A percentile compares a stretch with the other conserved stretches of the same genome.
These are phyloP conservation scores for Penicillium canariense DNA, from an alignment of 495 filamentous ascomycete genomes.

Conservation along the genomic window DNA sequence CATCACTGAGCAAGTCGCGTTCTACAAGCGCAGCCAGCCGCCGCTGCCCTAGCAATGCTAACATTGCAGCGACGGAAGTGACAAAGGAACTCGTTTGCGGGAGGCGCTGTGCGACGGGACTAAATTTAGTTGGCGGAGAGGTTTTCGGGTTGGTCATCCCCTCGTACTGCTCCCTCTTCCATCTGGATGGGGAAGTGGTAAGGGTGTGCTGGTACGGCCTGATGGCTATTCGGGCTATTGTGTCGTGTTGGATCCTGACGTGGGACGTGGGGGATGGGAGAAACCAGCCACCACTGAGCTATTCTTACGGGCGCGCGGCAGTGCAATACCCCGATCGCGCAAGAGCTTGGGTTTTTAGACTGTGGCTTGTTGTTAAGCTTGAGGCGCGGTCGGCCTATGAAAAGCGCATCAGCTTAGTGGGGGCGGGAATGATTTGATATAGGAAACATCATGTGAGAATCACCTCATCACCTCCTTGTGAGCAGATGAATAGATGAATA, in stretches of 20 bases:
- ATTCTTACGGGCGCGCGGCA: background rate
- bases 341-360: background rate
- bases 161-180: background rate
- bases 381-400: background rate
- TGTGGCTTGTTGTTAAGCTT: background rate
- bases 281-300: background rate
- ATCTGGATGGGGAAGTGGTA: no score
- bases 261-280: no score
- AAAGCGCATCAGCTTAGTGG: constrained; percentile 5
- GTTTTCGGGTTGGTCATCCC: background rate
- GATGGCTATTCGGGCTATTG: no score
- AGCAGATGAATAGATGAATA: background rate
- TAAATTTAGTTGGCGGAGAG: background rate
- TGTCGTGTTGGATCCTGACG: background rate
- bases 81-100: background rate
- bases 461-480: background rate
- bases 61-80: background rate
- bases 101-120: constrained; percentile 1
- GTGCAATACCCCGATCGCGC: constrained; percentile 1
- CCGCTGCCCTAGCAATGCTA: background rate
- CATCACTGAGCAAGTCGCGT: background rate
- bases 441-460: background rate
- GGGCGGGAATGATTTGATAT: background rate
- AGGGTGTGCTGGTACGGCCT: no score
- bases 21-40: background rate